Evolutionary conservation across 2,329 filamentous ascomycete genomes (phyloP), one percentile per base, ranked within the genome.

Genomic region (Neurospora sp.): DNA sequence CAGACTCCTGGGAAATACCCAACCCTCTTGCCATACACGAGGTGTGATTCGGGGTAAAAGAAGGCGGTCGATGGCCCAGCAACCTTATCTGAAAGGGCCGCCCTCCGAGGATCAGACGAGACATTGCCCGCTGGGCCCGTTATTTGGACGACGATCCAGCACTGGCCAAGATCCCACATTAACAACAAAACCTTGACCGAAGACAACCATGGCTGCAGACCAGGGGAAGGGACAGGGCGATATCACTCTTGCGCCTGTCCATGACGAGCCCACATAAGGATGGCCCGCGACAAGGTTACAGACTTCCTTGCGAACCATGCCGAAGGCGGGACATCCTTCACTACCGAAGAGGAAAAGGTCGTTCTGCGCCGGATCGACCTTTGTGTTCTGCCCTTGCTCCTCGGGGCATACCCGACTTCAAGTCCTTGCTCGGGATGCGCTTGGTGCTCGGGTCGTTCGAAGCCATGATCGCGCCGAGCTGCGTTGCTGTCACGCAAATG

Each of bases 401-500:
- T 87, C 1, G 81, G 82, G 1, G 84, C 85, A 6, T 89, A 33
- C 28, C 28, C 28, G 28, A 33, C 28, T 33, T 33, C 70, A 74
- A 76, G 0, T 82, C 81, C 0, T 72, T 87, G 6, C 73, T 86
- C 10, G 81, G 80, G 0, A 70, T 84, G 4, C 79, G 85, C 7
- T 80, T 84, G 68, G 19, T 84, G 15, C 76, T 85, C 0, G 84
- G 84, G 7, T 78, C 80, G 0, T 84, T 84, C 69, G 84, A 85
- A 71, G 81, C 84, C 33, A 80, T 81, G 73, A 83, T 83, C 67
- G 84, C 85, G 0, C 85, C 85, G 1, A 82, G 81, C 4, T 86
- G 82, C 46, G 81, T 85, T 28, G 82, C 84, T 3, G 80, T 87
- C 2, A 87, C 84, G 0, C 84, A 85, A 70, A 85, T 85, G 80